Evolutionary conservation across 2,329 filamentous ascomycete genomes (phyloP).

Genomic region (Paecilomyces fulvus): DNA sequence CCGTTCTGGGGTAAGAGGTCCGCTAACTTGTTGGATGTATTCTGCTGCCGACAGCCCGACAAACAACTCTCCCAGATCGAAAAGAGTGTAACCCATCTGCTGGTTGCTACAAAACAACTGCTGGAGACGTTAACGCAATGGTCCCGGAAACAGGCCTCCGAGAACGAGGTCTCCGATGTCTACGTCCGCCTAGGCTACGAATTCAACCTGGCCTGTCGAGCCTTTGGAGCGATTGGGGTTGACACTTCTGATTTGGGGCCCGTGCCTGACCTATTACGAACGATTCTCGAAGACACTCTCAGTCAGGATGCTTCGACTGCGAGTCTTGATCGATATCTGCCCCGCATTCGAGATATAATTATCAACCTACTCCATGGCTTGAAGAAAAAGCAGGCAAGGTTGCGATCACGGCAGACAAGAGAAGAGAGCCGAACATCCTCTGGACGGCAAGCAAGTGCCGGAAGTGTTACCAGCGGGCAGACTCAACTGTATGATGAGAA

Average conservation of each 20-base stretch:
- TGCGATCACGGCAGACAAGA: slow-evolving; percentile 51
- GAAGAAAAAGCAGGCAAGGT: slow-evolving; percentile 91
- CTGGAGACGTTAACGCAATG: slow-evolving; percentile 96
- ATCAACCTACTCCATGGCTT: slow-evolving; percentile 93
- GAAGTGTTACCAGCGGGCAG: slow-evolving; percentile 37
- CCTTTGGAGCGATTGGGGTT: slow-evolving; percentile 93
- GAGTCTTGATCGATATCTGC: slow-evolving; percentile 87
- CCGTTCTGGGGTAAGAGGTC: slow-evolving; percentile 5
- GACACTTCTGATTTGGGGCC: slow-evolving; percentile 91
- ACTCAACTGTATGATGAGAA: slow-evolving; percentile 36
- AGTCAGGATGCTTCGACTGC: slow-evolving; percentile 93
- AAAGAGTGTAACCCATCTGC: slow-evolving; percentile 94
- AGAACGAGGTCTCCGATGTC: slow-evolving; percentile 93
- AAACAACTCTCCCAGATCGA: slow-evolving; percentile 91
- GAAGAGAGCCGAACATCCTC: slow-evolving; percentile 37
- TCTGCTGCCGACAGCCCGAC: slow-evolving; percentile 46
- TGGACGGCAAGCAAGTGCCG: slow-evolving; percentile 37
- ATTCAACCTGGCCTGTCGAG: slow-evolving; percentile 97
- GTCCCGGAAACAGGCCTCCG: slow-evolving; percentile 85
- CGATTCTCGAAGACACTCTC: slow-evolving; percentile 88
- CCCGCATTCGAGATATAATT: slow-evolving; percentile 94
- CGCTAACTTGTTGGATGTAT: slow-evolving; percentile 8
- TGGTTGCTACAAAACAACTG: slow-evolving; percentile 95
- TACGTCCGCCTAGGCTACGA: slow-evolving; percentile 97
- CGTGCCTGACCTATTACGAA: slow-evolving; percentile 81